These are phyloP conservation scores for Lindgomyces ingoldianus DNA, from an alignment of 495 filamentous ascomycete genomes.

Conservation along the genomic window DNA sequence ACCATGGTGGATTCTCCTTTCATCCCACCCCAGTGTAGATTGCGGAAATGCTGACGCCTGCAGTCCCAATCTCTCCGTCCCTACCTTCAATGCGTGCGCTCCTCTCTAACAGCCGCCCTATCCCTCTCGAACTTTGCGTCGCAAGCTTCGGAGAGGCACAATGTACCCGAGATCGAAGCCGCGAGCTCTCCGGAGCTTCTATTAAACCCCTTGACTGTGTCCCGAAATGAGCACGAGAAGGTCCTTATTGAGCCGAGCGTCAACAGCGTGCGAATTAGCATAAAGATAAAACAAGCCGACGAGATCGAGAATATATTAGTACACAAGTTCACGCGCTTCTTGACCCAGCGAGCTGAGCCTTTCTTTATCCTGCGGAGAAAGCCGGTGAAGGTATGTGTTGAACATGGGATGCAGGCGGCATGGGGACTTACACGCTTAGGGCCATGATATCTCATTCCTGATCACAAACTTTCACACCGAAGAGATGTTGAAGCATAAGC, in stretches of 20 bases:
- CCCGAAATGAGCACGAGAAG: slow-evolving; percentile 92
- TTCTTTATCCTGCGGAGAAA: slow-evolving; percentile 97
- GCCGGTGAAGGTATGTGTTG: slow-evolving; percentile 74
- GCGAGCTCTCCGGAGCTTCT: slow-evolving; percentile 88
- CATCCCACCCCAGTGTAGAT: neutral
- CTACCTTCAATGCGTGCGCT: slow-evolving; percentile 94
- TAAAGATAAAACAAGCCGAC: slow-evolving; percentile 98
- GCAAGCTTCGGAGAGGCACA: slow-evolving; percentile 92
- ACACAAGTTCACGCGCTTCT: slow-evolving; percentile 95
- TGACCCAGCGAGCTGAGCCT: slow-evolving; percentile 93
- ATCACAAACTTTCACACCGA: slow-evolving; percentile 99
- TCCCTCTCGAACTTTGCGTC: slow-evolving; percentile 97
- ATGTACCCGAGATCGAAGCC: slow-evolving; percentile 97
- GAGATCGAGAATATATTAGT: slow-evolving; percentile 97
- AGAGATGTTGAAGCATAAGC: slow-evolving; percentile 95
- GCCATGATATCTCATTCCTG: slow-evolving; percentile 97
- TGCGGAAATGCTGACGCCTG: slow-evolving; percentile 32
- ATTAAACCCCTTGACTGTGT: slow-evolving; percentile 84
- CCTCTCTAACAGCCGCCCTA: slow-evolving; percentile 89
- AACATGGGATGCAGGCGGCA: neutral
- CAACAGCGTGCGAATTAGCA: slow-evolving; percentile 93
- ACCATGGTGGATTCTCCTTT: slow-evolving; percentile 24
- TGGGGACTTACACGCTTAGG: slow-evolving; percentile 54
- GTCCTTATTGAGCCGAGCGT: slow-evolving; percentile 92
- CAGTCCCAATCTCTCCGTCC: slow-evolving; percentile 98